These are phyloP conservation scores for Lactarius hengduanensis DNA, from an alignment of 768 basidiomycete genomes.

Conservation along the genomic window DNA sequence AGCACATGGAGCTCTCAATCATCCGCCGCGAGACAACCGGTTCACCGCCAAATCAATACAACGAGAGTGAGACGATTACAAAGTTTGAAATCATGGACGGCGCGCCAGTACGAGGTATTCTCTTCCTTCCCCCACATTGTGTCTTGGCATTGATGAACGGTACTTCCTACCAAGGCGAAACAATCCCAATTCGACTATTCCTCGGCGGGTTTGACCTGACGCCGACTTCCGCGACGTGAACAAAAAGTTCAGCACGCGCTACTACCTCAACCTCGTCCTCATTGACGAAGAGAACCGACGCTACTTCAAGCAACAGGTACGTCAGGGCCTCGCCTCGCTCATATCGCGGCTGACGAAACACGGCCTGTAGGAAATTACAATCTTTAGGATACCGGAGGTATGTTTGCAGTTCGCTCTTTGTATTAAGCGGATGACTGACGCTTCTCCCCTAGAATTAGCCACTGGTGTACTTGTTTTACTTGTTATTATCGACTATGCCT, in stretches of 20 bases:
- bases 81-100: constrained; percentile 99
- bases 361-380: constrained; percentile 68
- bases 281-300: constrained; percentile 98
- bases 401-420: constrained; percentile 24
- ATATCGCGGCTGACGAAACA: background rate
- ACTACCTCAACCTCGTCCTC: constrained; percentile 95
- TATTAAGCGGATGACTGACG: background rate
- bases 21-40: constrained; percentile 98
- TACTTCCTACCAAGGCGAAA: constrained; percentile 66
- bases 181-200: constrained; percentile 96
- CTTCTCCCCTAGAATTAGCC: constrained; percentile 18
- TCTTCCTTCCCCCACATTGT: background rate
- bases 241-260: constrained; percentile 97
- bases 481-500: constrained; percentile 17
- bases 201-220: constrained; percentile 98
- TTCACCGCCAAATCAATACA: constrained; percentile 97
- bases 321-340: constrained; percentile 16
- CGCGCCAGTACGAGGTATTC: constrained; percentile 53
- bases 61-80: constrained; percentile 98
- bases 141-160: background rate
- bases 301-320: constrained; percentile 95
- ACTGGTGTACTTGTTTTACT: constrained; percentile 13
- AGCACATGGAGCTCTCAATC: constrained; percentile 99
- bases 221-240: constrained; percentile 99
- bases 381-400: constrained; percentile 88